Evolutionary conservation across 1,139 yeast genomes (phyloP), one percentile per base, ranked within the genome.

Genomic region (Nakaseomyces delphensis): DNA sequence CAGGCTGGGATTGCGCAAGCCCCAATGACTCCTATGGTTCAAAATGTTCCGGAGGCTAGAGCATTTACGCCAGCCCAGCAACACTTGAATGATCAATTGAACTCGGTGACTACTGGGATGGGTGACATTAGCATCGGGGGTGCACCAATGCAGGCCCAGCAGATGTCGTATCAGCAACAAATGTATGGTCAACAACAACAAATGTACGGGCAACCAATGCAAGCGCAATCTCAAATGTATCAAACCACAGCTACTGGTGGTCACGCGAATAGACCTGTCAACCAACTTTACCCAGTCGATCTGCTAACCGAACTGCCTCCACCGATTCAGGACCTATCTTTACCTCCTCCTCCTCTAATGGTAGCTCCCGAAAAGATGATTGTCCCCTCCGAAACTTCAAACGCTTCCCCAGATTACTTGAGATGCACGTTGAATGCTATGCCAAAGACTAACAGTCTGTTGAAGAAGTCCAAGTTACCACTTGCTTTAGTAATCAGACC

Each of bases 321-420:
- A 15, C 91, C 96, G 44, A 83, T 91, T 53, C 65, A 77, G 42
- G 96, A 91, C 62, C 72, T 91, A 57, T 66, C 76, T n/a, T 74
- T 85, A 48, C 96, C 96, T 9, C 97, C 98, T 5, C 98, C 98
- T 7, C 96, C 97, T 21, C 67, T 89, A 49, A 77, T 86, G 47
- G 66, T 86, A 45, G 89, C 48, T 64, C 79, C 37, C 28, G 77
- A 73, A 48, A 66, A 77, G 2, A 66, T 83, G 20, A 64, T 80
- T n/a, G 61, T 63, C 42, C 77, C 83, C 30, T 76, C 78, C 24
- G 73, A 74, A 20, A 79, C 76, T 43, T 74, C 83, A 36, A 85
- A 86, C 62, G 81, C 85, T 3, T 56, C 79, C 3, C 74, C 83
- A 2, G 93, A 83, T 21, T 84, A 79, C 64, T 73, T 89, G 61